Evolutionary conservation across 208 protist species (phyloP).

Genomic region (Tritrichomonas foetus): DNA sequence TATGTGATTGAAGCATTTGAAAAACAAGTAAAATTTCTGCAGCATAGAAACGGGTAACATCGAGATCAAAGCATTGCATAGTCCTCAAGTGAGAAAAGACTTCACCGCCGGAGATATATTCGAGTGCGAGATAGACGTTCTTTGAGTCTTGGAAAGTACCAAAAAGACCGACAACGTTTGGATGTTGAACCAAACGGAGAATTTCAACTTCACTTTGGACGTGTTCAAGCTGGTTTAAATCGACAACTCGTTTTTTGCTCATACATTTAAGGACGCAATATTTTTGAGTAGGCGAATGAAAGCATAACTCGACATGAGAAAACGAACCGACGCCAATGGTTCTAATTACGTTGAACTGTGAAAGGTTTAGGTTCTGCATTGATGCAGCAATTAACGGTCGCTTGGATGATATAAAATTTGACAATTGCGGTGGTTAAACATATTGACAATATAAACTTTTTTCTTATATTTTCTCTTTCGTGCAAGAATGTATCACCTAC

Average conservation of each 20-base stretch:
- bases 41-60: constrained; percentile 24
- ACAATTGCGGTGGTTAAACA: no score
- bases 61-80: constrained; percentile 1
- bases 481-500: no score
- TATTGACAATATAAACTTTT: no score
- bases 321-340: constrained; percentile 29
- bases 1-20: constrained; percentile 49
- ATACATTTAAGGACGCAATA: not conserved
- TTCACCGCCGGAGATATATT: constrained; percentile 28
- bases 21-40: constrained; percentile 57
- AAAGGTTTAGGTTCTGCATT: not conserved
- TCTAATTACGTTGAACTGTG: not conserved
- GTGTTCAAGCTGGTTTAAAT: not conserved
- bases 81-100: constrained; percentile 33
- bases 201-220: not conserved
- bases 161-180: not conserved
- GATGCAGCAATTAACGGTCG: no score
- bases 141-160: not conserved
- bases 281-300: not conserved
- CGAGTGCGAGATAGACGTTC: not conserved
- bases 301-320: not conserved
- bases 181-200: not conserved
- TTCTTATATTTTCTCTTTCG: no score
- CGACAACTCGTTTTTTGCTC: not conserved
- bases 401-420: no score